Base-by-base conservation (phyloP, 2,329 filamentous ascomycete genomes). In the Paraphoma chrysanthemicola region DNA sequence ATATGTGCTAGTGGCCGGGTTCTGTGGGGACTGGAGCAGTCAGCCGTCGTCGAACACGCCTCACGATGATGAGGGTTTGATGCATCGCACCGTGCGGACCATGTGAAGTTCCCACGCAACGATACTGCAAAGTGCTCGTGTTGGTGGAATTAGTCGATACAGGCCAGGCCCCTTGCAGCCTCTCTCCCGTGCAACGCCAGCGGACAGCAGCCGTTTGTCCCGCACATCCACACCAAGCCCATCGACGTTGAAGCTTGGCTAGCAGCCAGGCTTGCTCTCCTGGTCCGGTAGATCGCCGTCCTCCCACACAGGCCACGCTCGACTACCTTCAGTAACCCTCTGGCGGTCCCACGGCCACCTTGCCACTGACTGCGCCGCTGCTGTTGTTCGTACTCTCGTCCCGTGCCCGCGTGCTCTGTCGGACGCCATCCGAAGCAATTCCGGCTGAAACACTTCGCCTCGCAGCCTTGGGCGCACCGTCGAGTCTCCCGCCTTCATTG, bases 371-470 rank as follows among this genome's bases (percentile, higher is more conserved):
- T 23, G 23, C 23, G 23, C 23, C 23, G 23, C 23, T 36, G 39
- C 39, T 16, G 11, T 49, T 30, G 17, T 23, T 49, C 47, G 18
- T 18, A 29, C 17, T 33, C 47, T 50, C 18, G 10, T 12, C n/a
- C 17, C 10, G n/a, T 14, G 3, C 33, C n/a, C 38, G 39, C 30
- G 28, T 3, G 23, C 28, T 29, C n/a, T 29, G 16, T 44, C 29
- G 17, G 23, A 12, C 18, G 41, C 48, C 31, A 17, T 36, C 43
- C 43, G 31, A 52, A 18, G 10, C 30, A 5, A 12, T 28, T 29
- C 48, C 48, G 48, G 54, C 66, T 70, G 67, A 69, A 68, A 70
- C 67, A 63, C 53, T 51, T 42, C 45, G 30, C 17, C 52, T 12
- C 39, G 56, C 59, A 64, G 39, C 54, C 56, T 53, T 66, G 58